Evolutionary conservation across 306 rosid species (phyloP), one percentile per base, ranked within the genome.

Genomic region (Dalbergia cochinchinensis): DNA sequence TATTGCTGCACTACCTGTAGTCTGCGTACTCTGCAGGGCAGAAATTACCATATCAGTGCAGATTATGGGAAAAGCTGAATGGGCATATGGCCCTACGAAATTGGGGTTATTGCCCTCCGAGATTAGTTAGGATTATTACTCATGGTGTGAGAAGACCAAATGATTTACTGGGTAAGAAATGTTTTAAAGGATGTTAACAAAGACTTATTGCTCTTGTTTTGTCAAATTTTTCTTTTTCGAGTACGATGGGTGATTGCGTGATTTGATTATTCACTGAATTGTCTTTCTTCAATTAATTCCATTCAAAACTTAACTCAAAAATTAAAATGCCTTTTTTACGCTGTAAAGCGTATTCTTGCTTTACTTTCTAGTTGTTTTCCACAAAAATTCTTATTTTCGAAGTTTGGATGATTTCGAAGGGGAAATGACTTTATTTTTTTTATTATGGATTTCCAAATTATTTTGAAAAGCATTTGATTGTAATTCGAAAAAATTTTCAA

Each of bases 221-320:
- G 20, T 26, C 51, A 57, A 61, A 19, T 79, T 7, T 44, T 8
- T 14, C 16, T 50, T 73, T 31, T 20, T 0, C 31, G n/a, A 13
- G 35, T 33, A 22, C 33, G 37, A 14, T 69, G 41, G 66, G 6
- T 37, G 77, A 76, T 76, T 61, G 71, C 74, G 71, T 61, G 85
- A 82, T 83, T 73, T 55, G 79, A 71, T 71, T 18, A 67, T 61
- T 78, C 80, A 18, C 18, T 48, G 72, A 37, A 59, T 59, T 73
- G 77, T 79, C 69, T 68, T 47, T 73, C 54, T 55, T 37, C 41
- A 16, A 8, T 64, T 71, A 15, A 35, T 70, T 70, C 77, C 62
- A 33, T 13, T 69, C 70, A 69, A 54, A 64, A 67, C 16, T 76
- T 26, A 26, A 26, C 31, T 26, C 31, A 20, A 48, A 42, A 42